Percentiles rank a stretch among this genome's conserved stretches.
These are phyloP conservation scores for Ramaria rubella DNA, from an alignment of 768 basidiomycete genomes.

Conservation along the genomic window DNA sequence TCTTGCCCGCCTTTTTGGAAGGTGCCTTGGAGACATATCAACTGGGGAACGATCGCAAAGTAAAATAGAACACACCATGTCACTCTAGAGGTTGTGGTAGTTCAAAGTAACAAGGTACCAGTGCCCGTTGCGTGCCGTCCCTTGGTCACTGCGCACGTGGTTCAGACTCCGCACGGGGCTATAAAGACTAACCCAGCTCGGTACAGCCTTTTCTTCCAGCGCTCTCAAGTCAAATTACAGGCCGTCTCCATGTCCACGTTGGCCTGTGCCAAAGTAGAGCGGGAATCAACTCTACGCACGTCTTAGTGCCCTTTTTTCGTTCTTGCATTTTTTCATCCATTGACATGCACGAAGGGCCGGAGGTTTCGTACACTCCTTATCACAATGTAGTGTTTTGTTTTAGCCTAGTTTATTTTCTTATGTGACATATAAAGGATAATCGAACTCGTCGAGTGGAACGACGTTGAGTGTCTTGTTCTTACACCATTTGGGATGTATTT, in stretches of 20 bases:
- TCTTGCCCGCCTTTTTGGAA: slow-evolving; percentile 89
- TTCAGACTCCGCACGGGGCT: not conserved
- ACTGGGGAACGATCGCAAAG: not conserved
- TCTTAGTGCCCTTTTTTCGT: slow-evolving; percentile 8
- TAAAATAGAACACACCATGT: not conserved
- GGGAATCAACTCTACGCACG: not conserved
- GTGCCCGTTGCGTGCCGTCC: not conserved
- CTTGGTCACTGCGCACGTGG: not conserved
- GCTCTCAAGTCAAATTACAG: slow-evolving; percentile 10
- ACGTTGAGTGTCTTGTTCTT: no score
- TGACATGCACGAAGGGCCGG: slow-evolving; percentile 4
- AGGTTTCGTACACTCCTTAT: not conserved
- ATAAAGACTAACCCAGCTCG: not conserved
- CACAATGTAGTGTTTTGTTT: no score
- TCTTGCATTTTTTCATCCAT: not conserved
- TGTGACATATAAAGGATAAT: no score
- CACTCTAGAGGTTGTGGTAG: not conserved
- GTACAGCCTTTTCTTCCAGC: not conserved
- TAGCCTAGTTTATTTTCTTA: no score
- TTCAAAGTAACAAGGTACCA: not conserved
- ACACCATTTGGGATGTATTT: no score
- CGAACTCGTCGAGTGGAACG: no score
- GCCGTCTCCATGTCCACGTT: not conserved
- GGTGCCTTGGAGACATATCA: slow-evolving; percentile 46
- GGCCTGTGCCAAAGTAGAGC: slow-evolving; percentile 10